phyloP scores from a whole-genome alignment of 352 stramenopile species.

The Phytophthora europaea region DNA sequence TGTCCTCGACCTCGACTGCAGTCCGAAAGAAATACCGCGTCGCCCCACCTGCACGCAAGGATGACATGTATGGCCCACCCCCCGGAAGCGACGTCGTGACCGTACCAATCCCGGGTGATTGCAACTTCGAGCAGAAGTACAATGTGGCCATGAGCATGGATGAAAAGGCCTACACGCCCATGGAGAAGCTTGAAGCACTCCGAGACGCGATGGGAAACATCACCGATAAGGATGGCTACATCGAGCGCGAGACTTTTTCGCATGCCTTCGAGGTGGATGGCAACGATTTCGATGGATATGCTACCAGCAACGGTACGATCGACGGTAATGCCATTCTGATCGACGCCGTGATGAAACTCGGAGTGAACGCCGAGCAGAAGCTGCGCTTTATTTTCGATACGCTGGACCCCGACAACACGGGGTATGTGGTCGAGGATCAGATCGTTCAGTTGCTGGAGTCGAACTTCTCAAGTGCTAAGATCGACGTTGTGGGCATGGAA shows the following conservation, averaged over 20 bases:
- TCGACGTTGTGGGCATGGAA: slow-evolving; percentile 78
- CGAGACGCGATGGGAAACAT: slow-evolving; percentile 73
- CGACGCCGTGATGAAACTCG: slow-evolving; percentile 73
- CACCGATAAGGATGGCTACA: slow-evolving; percentile 62
- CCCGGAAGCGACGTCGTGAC: slow-evolving; percentile 58
- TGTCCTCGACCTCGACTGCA: slow-evolving; percentile 29
- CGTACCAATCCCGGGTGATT: slow-evolving; percentile 72
- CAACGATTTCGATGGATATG: slow-evolving; percentile 60
- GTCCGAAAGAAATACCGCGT: slow-evolving; percentile 27
- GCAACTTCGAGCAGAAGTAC: slow-evolving; percentile 68
- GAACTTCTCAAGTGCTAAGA: slow-evolving; percentile 79
- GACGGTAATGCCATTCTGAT: slow-evolving; percentile 79
- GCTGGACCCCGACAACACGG: slow-evolving; percentile 56
- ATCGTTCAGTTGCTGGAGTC: slow-evolving; percentile 62
- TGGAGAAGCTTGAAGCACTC: slow-evolving; percentile 66
- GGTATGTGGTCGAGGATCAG: slow-evolving; percentile 62
- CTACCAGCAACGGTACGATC: slow-evolving; percentile 58
- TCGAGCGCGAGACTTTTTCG: slow-evolving; percentile 78
- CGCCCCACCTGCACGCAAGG: slow-evolving; percentile 20
- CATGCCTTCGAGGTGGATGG: slow-evolving; percentile 70
- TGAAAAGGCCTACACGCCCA: slow-evolving; percentile 48
- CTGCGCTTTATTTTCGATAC: slow-evolving; percentile 85
- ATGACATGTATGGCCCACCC: slow-evolving; percentile 51
- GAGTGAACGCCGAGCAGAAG: slow-evolving; percentile 73
- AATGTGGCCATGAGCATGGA: slow-evolving; percentile 67